Conservation (phyloP, 192 early-diverging fungal species). For the Coemansia furcata region DNA sequence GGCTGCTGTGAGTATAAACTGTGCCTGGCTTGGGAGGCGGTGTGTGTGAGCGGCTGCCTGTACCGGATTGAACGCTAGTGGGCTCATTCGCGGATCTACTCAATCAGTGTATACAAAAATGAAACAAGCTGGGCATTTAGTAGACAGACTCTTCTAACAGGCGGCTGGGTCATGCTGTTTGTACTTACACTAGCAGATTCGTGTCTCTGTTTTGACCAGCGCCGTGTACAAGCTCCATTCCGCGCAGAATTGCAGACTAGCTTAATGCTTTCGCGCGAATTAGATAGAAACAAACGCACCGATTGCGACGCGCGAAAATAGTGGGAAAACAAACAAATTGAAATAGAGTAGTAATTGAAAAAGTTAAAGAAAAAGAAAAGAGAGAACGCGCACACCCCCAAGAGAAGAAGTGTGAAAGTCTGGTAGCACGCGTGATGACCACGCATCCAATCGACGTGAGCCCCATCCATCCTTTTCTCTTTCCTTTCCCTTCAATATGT, state of each 20-base stretch:
- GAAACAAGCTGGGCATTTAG: neutral
- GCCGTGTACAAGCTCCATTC: constrained; percentile 26
- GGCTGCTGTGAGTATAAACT: neutral
- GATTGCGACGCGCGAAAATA: neutral
- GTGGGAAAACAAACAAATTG: neutral
- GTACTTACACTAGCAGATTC: neutral
- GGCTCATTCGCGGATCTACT: constrained; percentile 8
- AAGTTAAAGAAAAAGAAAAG: neutral
- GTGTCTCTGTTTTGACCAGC: neutral
- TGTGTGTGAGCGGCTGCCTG: constrained; percentile 3
- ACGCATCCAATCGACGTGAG: neutral
- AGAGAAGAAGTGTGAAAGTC: neutral
- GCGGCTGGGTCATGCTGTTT: neutral
- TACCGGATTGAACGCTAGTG: constrained; percentile 1
- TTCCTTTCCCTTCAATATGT: neutral
- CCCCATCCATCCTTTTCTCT: neutral
- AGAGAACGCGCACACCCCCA: neutral
- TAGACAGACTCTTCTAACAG: neutral
- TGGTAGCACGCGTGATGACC: neutral
- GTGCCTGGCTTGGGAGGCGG: neutral
- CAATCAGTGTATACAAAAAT: neutral
- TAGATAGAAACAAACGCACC: neutral
- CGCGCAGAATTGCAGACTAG: neutral
- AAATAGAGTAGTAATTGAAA: neutral
- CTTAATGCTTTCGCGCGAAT: neutral